These are phyloP conservation scores for Paramecium biaurelia DNA, from an alignment of 73 alveolate species.

Conservation along the genomic window DNA sequence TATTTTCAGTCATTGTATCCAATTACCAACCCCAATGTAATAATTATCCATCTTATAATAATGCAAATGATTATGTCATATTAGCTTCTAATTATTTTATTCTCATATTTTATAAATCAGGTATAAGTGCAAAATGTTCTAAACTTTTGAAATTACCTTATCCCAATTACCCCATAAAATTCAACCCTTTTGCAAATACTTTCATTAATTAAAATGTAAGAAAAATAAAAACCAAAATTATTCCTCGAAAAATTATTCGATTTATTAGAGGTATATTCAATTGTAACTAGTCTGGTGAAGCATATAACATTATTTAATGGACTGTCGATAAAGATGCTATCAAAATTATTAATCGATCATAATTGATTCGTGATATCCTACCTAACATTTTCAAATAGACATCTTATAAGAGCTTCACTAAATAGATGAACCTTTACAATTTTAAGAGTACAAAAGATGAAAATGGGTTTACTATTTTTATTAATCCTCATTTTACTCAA, in stretches of 20 bases:
- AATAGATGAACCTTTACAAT: constrained; percentile 23
- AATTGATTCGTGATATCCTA: not conserved
- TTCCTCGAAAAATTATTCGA: not conserved
- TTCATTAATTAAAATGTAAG: not conserved
- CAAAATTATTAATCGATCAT: not conserved
- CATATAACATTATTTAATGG: not conserved
- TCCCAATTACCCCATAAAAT: constrained; percentile 49
- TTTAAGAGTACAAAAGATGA: constrained; percentile 47
- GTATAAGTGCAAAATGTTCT: not conserved
- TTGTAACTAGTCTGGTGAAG: not conserved
- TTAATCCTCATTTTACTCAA: not conserved
- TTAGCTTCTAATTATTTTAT: constrained; percentile 4
- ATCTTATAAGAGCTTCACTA: constrained; percentile 23
- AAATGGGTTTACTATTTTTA: not conserved
- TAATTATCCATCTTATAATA: not conserved
- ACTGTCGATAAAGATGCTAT: not conserved
- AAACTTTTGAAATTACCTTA: not conserved
- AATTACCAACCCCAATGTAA: constrained; percentile 45
- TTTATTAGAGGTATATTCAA: not conserved
- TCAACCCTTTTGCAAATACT: constrained; percentile 19
- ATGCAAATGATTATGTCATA: constrained; percentile 44
- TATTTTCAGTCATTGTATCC: not conserved
- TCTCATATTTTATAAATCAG: not conserved
- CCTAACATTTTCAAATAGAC: not conserved
- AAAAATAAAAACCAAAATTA: not conserved